phyloP scores from a whole-genome alignment of 2,329 filamentous ascomycete species.

The Nectriaceae sp. region DNA sequence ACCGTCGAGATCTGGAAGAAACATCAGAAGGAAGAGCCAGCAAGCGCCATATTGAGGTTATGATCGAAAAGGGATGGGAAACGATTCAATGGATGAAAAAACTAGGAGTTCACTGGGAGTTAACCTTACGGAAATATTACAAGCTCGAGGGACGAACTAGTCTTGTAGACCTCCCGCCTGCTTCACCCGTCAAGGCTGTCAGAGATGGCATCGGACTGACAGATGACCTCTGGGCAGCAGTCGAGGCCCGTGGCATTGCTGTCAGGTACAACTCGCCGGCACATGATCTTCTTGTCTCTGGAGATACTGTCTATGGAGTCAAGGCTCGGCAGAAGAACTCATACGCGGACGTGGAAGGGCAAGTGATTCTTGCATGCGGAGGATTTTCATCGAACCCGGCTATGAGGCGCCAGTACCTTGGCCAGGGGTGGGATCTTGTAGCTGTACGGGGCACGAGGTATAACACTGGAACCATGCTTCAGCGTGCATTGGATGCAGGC shows the following conservation, averaged over 20 bases:
- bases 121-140: neutral
- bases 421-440: neutral
- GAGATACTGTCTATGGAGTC: neutral
- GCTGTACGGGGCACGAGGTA: neutral
- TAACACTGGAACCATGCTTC: neutral
- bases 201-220: neutral
- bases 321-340: neutral
- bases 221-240: neutral
- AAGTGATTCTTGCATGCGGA: neutral
- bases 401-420: neutral
- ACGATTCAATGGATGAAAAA: neutral
- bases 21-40: neutral
- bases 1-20: neutral
- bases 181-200: neutral
- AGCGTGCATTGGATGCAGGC: neutral
- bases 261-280: neutral
- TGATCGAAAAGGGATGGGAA: neutral
- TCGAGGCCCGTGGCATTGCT: neutral
- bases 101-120: neutral
- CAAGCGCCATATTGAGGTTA: neutral
- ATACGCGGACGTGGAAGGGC: neutral
- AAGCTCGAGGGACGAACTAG: neutral
- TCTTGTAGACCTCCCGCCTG: neutral
- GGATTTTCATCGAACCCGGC: neutral
- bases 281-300: neutral